Conservation (phyloP, 2,329 filamentous ascomycete species). For the Alternaria consortialis region DNA sequence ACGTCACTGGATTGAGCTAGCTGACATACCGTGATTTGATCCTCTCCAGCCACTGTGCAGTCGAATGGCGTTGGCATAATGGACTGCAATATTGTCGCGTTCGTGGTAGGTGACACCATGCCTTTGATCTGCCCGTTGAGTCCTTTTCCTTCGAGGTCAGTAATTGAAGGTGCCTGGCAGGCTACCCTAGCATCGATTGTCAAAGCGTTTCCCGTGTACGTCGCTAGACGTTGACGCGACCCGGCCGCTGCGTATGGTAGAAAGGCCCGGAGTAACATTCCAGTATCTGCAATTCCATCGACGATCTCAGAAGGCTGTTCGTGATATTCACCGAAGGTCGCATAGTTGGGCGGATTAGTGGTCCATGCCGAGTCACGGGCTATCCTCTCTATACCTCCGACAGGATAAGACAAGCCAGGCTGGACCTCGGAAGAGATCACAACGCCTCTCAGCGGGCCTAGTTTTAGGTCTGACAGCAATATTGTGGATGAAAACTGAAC, state of each 20-base stretch:
- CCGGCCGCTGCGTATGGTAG: conserved; percentile 11
- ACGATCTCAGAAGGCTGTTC: neutral
- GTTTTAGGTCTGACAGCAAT: conserved; percentile 14
- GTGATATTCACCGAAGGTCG: conserved; percentile 9
- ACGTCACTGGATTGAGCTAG: neutral
- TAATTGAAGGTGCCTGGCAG: conserved; percentile 13
- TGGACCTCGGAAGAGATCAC: neutral
- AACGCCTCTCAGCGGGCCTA: conserved; percentile 9
- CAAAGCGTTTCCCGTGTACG: conserved; percentile 13
- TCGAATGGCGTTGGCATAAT: conserved; percentile 2
- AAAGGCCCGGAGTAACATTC: conserved; percentile 12
- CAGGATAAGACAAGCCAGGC: neutral
- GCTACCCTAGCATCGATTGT: conserved; percentile 17
- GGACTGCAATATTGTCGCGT: conserved; percentile 2
- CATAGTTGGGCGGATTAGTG: conserved; percentile 16
- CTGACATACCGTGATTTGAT: conserved; percentile 12
- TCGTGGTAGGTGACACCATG: neutral
- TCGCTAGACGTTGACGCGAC: conserved; percentile 12
- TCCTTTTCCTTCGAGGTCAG: neutral
- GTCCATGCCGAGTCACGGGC: conserved; percentile 15
- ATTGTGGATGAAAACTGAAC: conserved; percentile 18
- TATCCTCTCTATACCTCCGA: neutral
- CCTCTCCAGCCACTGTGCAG: conserved; percentile 7
- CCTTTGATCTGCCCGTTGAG: neutral
- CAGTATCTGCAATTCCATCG: conserved; percentile 11